Conservation (phyloP, 495 filamentous ascomycete species). For the Lophium mytilinum region DNA sequence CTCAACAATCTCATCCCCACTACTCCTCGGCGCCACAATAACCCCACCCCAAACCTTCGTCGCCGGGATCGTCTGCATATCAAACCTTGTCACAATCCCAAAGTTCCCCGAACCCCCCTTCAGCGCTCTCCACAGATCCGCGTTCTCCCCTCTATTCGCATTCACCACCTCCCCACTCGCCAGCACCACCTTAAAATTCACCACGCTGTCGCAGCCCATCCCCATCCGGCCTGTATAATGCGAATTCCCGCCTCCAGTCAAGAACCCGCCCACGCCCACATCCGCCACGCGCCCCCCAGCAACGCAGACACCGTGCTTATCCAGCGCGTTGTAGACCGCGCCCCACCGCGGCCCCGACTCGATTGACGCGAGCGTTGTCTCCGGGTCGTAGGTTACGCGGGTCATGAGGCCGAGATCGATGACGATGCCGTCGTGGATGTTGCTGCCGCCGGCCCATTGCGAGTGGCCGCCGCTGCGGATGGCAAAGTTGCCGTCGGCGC, state of each 20-base stretch:
- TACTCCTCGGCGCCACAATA: neutral
- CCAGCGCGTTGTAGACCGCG: constrained; percentile 9
- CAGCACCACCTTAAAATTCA: constrained; percentile 46
- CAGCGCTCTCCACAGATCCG: constrained; percentile 5
- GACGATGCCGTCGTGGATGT: constrained; percentile 30
- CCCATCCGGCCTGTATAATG: constrained; percentile 36
- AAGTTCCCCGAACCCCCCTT: constrained; percentile 12
- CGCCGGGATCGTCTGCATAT: constrained; percentile 14
- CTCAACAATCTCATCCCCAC: neutral
- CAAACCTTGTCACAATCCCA: constrained; percentile 11
- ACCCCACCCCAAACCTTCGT: constrained; percentile 27
- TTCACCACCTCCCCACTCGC: constrained; percentile 47
- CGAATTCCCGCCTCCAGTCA: constrained; percentile 4
- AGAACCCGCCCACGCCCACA: constrained; percentile 39
- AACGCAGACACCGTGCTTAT: neutral
- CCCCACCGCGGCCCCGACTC: constrained; percentile 7
- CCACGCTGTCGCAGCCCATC: constrained; percentile 41
- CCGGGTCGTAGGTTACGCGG: neutral
- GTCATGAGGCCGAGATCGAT: constrained; percentile 29
- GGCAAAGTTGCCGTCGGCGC: constrained; percentile 24
- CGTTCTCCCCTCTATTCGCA: constrained; percentile 19
- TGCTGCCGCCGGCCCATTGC: constrained; percentile 24
- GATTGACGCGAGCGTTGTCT: neutral
- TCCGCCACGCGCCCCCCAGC: constrained; percentile 28
- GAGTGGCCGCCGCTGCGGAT: constrained; percentile 32